Percentiles rank a stretch among this genome's conserved stretches.
Evolutionary conservation across 495 filamentous ascomycete species (phyloP).

Genomic region (Trichoderma gamsii): DNA sequence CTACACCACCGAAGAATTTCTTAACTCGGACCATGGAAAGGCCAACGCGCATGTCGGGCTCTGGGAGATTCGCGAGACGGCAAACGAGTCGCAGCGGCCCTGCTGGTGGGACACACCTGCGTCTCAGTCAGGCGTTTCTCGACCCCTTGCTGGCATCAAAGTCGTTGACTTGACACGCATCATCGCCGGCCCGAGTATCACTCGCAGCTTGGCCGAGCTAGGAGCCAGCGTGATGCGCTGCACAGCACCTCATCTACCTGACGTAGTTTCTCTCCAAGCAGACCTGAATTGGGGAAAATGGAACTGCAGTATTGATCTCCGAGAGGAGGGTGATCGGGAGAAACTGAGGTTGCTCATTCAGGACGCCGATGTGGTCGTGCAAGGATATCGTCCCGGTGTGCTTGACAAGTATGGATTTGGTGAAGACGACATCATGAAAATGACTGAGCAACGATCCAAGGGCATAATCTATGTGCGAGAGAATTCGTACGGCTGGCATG

Average conservation of each 20-base stretch:
- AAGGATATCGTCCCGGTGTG: conserved; percentile 49
- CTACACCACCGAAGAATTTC: conserved; percentile 42
- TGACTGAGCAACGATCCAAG: conserved; percentile 37
- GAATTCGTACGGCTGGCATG: conserved; percentile 54
- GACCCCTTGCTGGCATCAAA: conserved; percentile 54
- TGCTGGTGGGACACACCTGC: conserved; percentile 30
- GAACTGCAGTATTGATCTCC: conserved; percentile 46
- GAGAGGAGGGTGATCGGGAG: conserved; percentile 35
- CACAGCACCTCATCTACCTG: conserved; percentile 48
- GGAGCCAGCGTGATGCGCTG: conserved; percentile 58
- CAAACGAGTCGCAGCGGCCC: conserved; percentile 29
- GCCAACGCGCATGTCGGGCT: conserved; percentile 43
- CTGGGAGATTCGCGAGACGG: conserved; percentile 37
- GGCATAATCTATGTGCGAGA: conserved; percentile 49
- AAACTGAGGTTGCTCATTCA: conserved; percentile 40
- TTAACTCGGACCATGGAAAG: conserved; percentile 42
- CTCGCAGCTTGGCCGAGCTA: conserved; percentile 47
- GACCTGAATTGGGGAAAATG: conserved; percentile 56
- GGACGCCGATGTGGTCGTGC: conserved; percentile 53
- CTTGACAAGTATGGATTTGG: conserved; percentile 50
- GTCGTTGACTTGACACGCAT: conserved; percentile 55
- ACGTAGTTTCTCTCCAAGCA: conserved; percentile 39
- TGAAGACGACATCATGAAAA: conserved; percentile 41
- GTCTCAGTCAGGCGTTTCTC: conserved; percentile 25
- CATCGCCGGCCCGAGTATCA: conserved; percentile 54